Evolutionary conservation across 805 yeast genomes (phyloP), one percentile per base, ranked within the genome.

Genomic region (Kodamaea lidongshanica): DNA sequence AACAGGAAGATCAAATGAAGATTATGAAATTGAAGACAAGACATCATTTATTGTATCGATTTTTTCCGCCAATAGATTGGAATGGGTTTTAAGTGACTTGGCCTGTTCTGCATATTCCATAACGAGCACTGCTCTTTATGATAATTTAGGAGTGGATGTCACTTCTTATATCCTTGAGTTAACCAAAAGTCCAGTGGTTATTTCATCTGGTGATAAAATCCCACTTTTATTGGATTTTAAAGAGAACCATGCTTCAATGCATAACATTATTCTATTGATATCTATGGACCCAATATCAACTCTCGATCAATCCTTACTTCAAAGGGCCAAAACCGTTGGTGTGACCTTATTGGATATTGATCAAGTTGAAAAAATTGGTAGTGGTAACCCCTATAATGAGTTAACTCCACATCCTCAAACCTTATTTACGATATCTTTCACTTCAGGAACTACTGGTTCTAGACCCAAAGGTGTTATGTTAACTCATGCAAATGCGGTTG

Each of bases 361-460:
- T 6, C 53, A 35, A 39, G 55, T 41, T 44, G 64, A 45, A 42
- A 48, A 18, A 37, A 61, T 37, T 43, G 72, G 50, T 35, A 30
- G 45, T 52, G 29, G 38, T 5, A 39, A 28, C 56, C 67, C 23
- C 45, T 51, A 36, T 45, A 51, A 23, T 2, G 49, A 45, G 21
- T 35, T 49, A 16, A 72, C 72, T 8, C 81, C 85, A 15, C 56
- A 52, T 1, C 70, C 77, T 1, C 67, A 71, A 10, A 48, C 56
- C 3, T 23, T 45, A 7, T 75, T 73, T 48, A 77, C 87, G 11
- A 70, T 80, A 27, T 73, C 79, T 6, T 79, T 79, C 50, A 80
- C 88, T 2, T 76, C 84, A 0, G 88, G 88, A 18, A 79, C 88
- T 2, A 79, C 87, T 1, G 86, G 86, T 11, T 54, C 67, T 11